phyloP scores from a whole-genome alignment of 768 basidiomycete genomes.

The Russula brevipes region DNA sequence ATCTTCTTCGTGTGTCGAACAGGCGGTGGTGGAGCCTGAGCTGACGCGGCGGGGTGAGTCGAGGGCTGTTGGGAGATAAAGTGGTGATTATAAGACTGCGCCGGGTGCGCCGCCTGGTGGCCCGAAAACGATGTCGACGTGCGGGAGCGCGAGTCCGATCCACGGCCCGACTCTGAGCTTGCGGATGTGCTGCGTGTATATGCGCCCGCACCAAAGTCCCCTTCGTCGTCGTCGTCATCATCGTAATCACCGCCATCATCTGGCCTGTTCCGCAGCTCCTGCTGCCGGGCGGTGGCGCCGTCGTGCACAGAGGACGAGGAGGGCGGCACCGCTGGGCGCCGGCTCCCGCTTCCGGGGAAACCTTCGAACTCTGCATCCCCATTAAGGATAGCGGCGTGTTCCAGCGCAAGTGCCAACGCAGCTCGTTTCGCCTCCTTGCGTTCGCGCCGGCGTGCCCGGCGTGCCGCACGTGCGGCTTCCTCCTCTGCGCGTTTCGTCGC shows the following conservation, averaged over 20 bases:
- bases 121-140: constrained; percentile 46
- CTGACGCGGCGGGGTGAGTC: not conserved
- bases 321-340: constrained; percentile 19
- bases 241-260: constrained; percentile 37
- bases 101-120: not conserved
- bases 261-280: not conserved
- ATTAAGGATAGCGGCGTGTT: constrained; percentile 25
- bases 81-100: constrained; percentile 27
- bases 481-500: constrained; percentile 33
- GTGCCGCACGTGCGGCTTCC: constrained; percentile 40
- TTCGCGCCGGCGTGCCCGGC: constrained; percentile 42
- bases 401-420: constrained; percentile 37
- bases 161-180: constrained; percentile 33
- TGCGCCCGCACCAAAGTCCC: constrained; percentile 53
- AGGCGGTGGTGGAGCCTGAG: not conserved
- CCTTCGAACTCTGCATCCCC: constrained; percentile 52
- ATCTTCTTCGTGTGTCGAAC: constrained; percentile 19
- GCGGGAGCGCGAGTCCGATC: constrained; percentile 58
- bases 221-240: constrained; percentile 46
- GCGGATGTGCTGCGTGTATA: constrained; percentile 40
- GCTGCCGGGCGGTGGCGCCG: constrained; percentile 16
- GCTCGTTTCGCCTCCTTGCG: constrained; percentile 42
- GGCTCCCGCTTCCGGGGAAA: constrained; percentile 50
- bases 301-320: constrained; percentile 17
- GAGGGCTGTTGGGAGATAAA: constrained; percentile 28